Evolutionary conservation across 768 basidiomycete genomes (phyloP).

Genomic region (Leccinum fibrillosum): DNA sequence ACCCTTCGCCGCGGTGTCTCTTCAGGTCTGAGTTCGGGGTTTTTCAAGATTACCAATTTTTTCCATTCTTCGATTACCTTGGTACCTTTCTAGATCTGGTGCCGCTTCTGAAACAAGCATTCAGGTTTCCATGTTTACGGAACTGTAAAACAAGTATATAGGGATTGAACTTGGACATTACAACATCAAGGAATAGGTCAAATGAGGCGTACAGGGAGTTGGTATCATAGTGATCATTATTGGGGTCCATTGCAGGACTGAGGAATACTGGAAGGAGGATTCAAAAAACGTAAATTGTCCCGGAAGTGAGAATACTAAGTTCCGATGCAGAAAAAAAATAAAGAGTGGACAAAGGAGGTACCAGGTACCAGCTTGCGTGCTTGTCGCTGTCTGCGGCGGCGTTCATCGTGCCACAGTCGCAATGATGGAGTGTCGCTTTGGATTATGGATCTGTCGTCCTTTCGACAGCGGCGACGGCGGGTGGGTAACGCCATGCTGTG

Average conservation of each 20-base stretch:
- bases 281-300: constrained; percentile 14
- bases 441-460: constrained; percentile 23
- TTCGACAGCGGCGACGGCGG: constrained; percentile 26
- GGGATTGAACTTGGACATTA: constrained; percentile 17
- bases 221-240: constrained; percentile 14
- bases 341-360: background rate
- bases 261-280: background rate
- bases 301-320: background rate
- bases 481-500: constrained; percentile 19
- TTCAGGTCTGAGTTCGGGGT: constrained; percentile 11
- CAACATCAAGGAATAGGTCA: constrained; percentile 8
- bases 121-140: constrained; percentile 4
- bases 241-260: constrained; percentile 15
- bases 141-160: constrained; percentile 4
- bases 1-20: constrained; percentile 29
- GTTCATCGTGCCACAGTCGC: constrained; percentile 25
- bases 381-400: constrained; percentile 16
- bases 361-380: constrained; percentile 4
- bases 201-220: constrained; percentile 5
- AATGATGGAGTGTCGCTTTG: constrained; percentile 26
- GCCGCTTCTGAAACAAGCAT: constrained; percentile 15
- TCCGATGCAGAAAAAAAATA: constrained; percentile 10
- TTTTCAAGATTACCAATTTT: constrained; percentile 19
- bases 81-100: constrained; percentile 1
- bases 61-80: constrained; percentile 18